These are phyloP conservation scores for Neofusicoccum kwambonambiense DNA, from an alignment of 2,329 filamentous ascomycete species.

Conservation along the genomic window DNA sequence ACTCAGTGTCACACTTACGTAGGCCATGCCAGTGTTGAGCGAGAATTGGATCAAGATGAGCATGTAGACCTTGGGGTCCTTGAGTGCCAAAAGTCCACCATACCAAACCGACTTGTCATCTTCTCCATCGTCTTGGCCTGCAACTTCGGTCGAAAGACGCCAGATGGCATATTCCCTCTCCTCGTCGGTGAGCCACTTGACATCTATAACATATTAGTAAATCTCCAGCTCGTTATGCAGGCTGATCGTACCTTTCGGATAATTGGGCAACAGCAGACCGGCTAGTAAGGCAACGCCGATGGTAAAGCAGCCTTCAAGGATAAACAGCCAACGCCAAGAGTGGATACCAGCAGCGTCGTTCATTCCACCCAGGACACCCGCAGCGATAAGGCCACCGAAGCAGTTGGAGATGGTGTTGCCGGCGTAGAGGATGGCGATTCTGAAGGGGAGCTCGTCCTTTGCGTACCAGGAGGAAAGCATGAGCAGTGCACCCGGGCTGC, in stretches of 20 bases:
- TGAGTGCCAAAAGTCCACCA: slow-evolving; percentile 59
- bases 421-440: slow-evolving; percentile 53
- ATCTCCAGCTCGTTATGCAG: neutral
- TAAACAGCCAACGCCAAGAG: slow-evolving; percentile 38
- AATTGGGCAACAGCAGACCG: slow-evolving; percentile 39
- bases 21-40: slow-evolving; percentile 50
- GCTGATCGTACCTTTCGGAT: slow-evolving; percentile 25
- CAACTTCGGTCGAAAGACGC: slow-evolving; percentile 57
- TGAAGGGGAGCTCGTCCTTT: slow-evolving; percentile 50
- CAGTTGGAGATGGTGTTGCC: slow-evolving; percentile 51
- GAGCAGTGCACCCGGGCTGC: slow-evolving; percentile 45
- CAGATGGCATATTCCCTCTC: slow-evolving; percentile 39
- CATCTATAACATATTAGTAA: slow-evolving; percentile 54
- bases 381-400: slow-evolving; percentile 55
- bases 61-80: slow-evolving; percentile 62
- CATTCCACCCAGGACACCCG: slow-evolving; percentile 48
- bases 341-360: slow-evolving; percentile 28
- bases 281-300: slow-evolving; percentile 34
- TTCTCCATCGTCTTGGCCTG: slow-evolving; percentile 57
- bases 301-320: slow-evolving; percentile 37
- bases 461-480: slow-evolving; percentile 56
- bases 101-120: slow-evolving; percentile 51
- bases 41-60: slow-evolving; percentile 55
- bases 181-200: slow-evolving; percentile 43
- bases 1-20: slow-evolving; percentile 41